Base-by-base conservation (phyloP, 1,284 basidiomycete genomes). In the Pseudozyma tsukubaensis region DNA sequence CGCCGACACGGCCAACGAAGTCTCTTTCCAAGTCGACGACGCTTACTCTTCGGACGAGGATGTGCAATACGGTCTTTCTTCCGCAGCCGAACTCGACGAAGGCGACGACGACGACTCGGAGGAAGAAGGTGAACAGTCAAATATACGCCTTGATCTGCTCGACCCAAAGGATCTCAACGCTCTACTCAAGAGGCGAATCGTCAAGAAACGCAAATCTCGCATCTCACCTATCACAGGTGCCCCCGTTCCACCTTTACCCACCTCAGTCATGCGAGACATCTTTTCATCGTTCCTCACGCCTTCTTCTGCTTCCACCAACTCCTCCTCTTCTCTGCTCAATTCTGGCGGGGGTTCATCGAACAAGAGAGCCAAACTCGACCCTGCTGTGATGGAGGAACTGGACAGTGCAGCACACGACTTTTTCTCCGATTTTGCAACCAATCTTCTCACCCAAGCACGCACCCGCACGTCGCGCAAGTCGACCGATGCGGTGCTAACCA, bases 191-290 rank as follows among this genome's bases (percentile, higher is more conserved):
- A 43, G 67, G 1, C 52, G 72, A 0, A 71, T 75, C 32, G 72
- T 75, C 37, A 70, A 70, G 47, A 75, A 75, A 21, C 72, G 72
- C 19, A 70, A 71, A 40, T 51, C 67, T 11, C 57, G 64, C 35
- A 35, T 64, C 21, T 75, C 72, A 0, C 63, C 72, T 1, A 48
- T 55, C 45, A 67, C 72, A 4, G 63, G 63, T 14, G 48, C 39
- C 6, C 37, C 67, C 1, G 35, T 75, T 0, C 72, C 72, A 4
- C 67, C 67, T 9, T 47, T 75, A 7, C 72, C 72, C 13, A 36
- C 67, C 1, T 75, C 72, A 2, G 49, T 65, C 24, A 63, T 75
- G 44, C 48, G 67, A 21, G 72, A 75, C 21, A 61, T 75, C 7
- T 75, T 75, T 34, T 55, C 63, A 3, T 63, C 67, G 10, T 75